Base-by-base conservation (phyloP, 305 asterid genomes). In the Fraxinus floribunda region DNA sequence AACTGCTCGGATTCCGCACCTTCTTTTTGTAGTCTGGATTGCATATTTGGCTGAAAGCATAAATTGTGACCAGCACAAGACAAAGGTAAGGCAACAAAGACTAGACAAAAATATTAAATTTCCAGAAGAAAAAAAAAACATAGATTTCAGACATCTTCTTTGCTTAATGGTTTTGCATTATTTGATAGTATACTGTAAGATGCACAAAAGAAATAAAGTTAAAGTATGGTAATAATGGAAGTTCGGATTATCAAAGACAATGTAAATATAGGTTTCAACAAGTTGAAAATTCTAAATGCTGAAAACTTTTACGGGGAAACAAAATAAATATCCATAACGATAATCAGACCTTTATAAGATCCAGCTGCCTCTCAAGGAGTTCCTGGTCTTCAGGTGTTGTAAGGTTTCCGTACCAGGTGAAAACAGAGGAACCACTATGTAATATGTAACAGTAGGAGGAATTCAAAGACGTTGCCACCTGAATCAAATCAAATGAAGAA, bases 1-100 rank as follows among this genome's bases (percentile, higher is more conserved):
- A 95, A 95, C 85, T 83, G 89, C 83, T 95, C 98, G 15, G 93
- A 88, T 71, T 95, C 98, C 6, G 88, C 88, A 82, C 98, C 98
- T 91, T 95, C 98, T 83, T 94, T 95, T 71, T 89, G 93, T 80
- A 92, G 79, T 84, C 88, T 88, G 74, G 97, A 85, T 83, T 95
- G 98, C 89, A 87, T 83, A 80, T 90, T 87, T 79, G 98, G 98
- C 98, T 95, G 94, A 88, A 76, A 79, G 79, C 75, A 84, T 78
- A 74, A 76, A 83, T 79, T 5, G 49, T 35, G 60, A 38, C 77
- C 79, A 80, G 82, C 26, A 85, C 77, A 81, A 79, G 57, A 36
- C 78, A 79, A 71, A 71, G 29, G 29, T 73, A 36, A 73, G 5
- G 32, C 62, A 26, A 82, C 80, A 72, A 20, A 34, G 32, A 38